Evolutionary conservation across 1,284 basidiomycete genomes (phyloP).

Genomic region (Pascua guehoae): DNA sequence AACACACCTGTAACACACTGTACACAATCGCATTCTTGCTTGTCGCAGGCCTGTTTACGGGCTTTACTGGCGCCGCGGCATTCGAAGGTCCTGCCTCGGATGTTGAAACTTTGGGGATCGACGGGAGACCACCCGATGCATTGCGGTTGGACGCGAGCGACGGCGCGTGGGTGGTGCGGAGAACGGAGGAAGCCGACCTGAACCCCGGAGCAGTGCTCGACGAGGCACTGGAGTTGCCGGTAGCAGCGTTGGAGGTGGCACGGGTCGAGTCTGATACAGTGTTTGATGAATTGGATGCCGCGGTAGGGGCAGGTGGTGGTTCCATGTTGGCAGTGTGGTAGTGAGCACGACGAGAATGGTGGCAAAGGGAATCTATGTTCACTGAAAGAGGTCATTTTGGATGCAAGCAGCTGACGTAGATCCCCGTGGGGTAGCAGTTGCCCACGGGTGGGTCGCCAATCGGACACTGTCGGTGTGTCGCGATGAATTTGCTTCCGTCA

Average conservation of each 20-base stretch:
- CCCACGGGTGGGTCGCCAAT: too few species aligned
- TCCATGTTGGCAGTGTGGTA: too few species aligned
- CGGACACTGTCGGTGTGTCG: too few species aligned
- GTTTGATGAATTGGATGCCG: conserved; percentile 7
- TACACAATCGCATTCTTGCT: conserved; percentile 62
- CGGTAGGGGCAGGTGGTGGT: too few species aligned
- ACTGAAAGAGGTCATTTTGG: too few species aligned
- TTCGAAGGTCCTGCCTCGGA: not conserved
- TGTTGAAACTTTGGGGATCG: conserved; percentile 3
- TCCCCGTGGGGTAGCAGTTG: too few species aligned
- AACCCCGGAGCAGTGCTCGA: conserved; percentile 9
- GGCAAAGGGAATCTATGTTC: too few species aligned
- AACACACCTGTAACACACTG: conserved; percentile 59
- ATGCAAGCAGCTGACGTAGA: too few species aligned
- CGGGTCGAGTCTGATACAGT: not conserved
- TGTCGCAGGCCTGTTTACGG: conserved; percentile 32
- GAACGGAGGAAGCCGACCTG: conserved; percentile 22
- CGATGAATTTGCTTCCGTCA: too few species aligned
- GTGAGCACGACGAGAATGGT: too few species aligned
- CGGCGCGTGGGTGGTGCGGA: conserved; percentile 14
- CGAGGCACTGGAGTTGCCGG: not conserved
- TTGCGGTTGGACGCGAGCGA: conserved; percentile 19
- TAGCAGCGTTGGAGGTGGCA: conserved; percentile 8
- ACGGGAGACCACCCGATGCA: conserved; percentile 19
- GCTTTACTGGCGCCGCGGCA: conserved; percentile 12